Conservation (phyloP, 306 rosid species). For the Trifolium pratense region DNA sequence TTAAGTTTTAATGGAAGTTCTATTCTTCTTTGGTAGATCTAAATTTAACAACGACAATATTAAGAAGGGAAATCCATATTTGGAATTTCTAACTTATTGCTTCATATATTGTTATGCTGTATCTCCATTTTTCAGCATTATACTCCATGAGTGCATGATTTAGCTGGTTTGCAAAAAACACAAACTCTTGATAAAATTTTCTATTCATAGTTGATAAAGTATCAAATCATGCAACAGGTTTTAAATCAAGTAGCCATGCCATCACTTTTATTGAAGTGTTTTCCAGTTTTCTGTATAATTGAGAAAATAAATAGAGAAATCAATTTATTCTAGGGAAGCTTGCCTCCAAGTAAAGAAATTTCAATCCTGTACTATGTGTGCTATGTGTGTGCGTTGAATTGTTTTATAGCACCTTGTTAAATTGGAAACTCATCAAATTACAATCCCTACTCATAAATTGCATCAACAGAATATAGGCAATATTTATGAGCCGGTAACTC, state of each 20-base stretch:
- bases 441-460: constrained; percentile 5
- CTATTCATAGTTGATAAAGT: not conserved
- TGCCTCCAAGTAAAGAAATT: not conserved
- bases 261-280: constrained; percentile 3
- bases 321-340: not conserved
- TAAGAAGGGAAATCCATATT: not conserved
- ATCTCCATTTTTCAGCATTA: constrained; percentile 26
- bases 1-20: not conserved
- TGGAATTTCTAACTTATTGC: not conserved
- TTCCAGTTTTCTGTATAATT: constrained; percentile 8
- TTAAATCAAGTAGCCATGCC: not conserved
- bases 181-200: not conserved
- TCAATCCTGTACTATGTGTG: not conserved
- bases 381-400: constrained; percentile 16
- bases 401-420: constrained; percentile 5
- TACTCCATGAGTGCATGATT: not conserved
- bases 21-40: not conserved
- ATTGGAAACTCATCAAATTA: not conserved
- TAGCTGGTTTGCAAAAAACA: not conserved
- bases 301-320: constrained; percentile 21
- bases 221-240: not conserved
- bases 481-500: no score
- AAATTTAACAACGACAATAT: not conserved
- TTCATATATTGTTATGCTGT: not conserved
- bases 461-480: not conserved